These are phyloP conservation scores for Pseudogymnoascus sp. DNA, from an alignment of 2,329 filamentous ascomycete species.

Conservation along the genomic window DNA sequence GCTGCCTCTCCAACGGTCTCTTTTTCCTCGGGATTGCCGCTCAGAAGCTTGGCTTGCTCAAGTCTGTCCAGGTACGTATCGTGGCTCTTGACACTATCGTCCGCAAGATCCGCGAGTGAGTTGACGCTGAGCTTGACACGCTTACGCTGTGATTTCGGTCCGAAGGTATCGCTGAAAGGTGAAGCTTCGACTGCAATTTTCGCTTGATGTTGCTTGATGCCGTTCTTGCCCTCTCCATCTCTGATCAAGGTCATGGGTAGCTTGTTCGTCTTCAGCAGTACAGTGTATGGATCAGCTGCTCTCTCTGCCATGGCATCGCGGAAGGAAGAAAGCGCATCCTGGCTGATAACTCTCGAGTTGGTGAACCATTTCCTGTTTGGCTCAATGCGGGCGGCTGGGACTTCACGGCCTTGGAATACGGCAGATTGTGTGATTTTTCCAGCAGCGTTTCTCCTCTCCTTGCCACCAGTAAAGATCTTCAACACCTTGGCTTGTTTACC, in stretches of 20 bases:
- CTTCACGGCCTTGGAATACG: constrained; percentile 73
- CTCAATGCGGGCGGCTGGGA: constrained; percentile 80
- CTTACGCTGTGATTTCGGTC: constrained; percentile 88
- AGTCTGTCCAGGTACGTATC: constrained; percentile 73
- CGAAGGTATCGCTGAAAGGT: constrained; percentile 84
- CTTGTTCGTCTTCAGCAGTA: constrained; percentile 95
- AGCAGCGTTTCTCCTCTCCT: constrained; percentile 70
- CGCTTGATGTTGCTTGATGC: constrained; percentile 83
- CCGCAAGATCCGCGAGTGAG: constrained; percentile 74
- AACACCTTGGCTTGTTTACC: constrained; percentile 85
- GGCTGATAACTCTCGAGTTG: constrained; percentile 83
- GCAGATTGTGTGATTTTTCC: constrained; percentile 83
- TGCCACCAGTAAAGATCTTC: constrained; percentile 87
- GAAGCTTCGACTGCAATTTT: constrained; percentile 88
- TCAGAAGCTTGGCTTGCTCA: constrained; percentile 71
- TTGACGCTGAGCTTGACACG: constrained; percentile 81
- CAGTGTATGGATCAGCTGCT: constrained; percentile 82
- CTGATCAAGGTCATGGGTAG: constrained; percentile 90
- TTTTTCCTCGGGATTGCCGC: constrained; percentile 51
- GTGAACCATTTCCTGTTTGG: constrained; percentile 98
- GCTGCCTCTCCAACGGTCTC: constrained; percentile 40
- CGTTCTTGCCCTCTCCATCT: constrained; percentile 71
- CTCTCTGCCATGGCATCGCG: constrained; percentile 88
- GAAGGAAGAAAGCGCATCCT: constrained; percentile 81
- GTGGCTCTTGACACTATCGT: constrained; percentile 72